These are phyloP conservation scores for Nyctanthes arbortristis DNA, from an alignment of 257 asterid species.

Conservation along the genomic window DNA sequence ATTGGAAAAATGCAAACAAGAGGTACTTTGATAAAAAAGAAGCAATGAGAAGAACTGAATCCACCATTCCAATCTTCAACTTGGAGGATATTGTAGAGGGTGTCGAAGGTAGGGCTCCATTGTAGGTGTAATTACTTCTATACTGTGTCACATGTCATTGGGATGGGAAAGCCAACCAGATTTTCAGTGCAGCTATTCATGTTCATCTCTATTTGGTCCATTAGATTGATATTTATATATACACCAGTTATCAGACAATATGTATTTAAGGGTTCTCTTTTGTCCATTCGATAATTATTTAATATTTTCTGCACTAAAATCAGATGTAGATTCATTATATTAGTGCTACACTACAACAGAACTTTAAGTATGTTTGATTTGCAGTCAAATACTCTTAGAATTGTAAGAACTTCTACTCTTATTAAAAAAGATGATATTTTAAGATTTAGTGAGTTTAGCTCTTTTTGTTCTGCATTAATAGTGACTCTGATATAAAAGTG, in stretches of 20 bases:
- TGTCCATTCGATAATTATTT: not conserved
- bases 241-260: too few relatives aligned
- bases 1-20: constrained; percentile 37
- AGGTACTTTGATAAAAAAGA: constrained; percentile 44
- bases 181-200: not conserved
- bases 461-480: too few relatives aligned
- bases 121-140: not conserved
- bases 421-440: not conserved
- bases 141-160: not conserved
- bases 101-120: constrained; percentile 35
- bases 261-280: not conserved
- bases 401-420: not conserved
- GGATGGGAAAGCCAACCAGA: not conserved
- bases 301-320: not conserved
- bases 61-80: constrained; percentile 45
- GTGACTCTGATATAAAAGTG: not conserved
- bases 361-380: not conserved
- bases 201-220: not conserved
- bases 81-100: constrained; percentile 48
- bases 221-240: not conserved
- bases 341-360: not conserved
- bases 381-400: not conserved
- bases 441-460: not conserved
- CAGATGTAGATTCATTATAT: not conserved
- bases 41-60: constrained; percentile 42